Percentiles rank a stretch among this genome's conserved stretches.
phyloP scores from a whole-genome alignment of 2,329 filamentous ascomycete genomes.

The Colletotrichum coccodes region DNA sequence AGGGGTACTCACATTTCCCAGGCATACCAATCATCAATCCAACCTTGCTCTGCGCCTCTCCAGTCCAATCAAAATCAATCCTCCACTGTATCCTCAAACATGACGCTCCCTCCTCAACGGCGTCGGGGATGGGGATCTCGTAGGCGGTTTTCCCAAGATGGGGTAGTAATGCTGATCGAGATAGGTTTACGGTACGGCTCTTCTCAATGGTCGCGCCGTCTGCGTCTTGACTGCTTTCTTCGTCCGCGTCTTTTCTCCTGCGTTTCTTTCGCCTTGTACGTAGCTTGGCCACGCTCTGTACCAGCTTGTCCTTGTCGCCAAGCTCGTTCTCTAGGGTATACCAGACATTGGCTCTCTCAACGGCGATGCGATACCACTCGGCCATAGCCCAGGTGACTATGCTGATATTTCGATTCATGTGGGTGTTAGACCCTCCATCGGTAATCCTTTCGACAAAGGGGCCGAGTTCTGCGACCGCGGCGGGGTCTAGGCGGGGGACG shows the following conservation, averaged over 20 bases:
- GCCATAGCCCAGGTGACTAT: constrained; percentile 74
- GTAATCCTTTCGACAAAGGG: constrained; percentile 59
- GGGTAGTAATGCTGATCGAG: constrained; percentile 59
- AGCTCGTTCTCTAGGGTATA: constrained; percentile 61
- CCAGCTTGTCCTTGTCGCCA: constrained; percentile 44
- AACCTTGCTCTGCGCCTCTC: constrained; percentile 72
- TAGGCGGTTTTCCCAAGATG: constrained; percentile 63
- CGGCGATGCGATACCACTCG: constrained; percentile 72
- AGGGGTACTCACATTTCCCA: constrained; percentile 66
- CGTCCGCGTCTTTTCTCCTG: constrained; percentile 35
- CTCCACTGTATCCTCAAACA: constrained; percentile 68
- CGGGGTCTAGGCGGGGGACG: constrained; percentile 65
- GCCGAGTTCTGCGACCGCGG: constrained; percentile 67
- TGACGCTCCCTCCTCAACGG: constrained; percentile 47
- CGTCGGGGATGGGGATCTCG: constrained; percentile 53
- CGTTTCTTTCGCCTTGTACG: constrained; percentile 38
- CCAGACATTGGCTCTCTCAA: constrained; percentile 73
- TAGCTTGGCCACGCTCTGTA: constrained; percentile 42
- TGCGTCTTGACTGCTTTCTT: constrained; percentile 36
- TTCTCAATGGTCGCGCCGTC: constrained; percentile 3
- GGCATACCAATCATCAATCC: constrained; percentile 66
- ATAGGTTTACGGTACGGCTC: not conserved
- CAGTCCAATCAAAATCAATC: constrained; percentile 77
- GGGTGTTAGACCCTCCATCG: constrained; percentile 50
- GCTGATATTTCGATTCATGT: constrained; percentile 65